A percentile compares a stretch with the other conserved stretches of the same genome.
Conservation (phyloP, 2,329 filamentous ascomycete genomes). For the Didymella keratinophila region DNA sequence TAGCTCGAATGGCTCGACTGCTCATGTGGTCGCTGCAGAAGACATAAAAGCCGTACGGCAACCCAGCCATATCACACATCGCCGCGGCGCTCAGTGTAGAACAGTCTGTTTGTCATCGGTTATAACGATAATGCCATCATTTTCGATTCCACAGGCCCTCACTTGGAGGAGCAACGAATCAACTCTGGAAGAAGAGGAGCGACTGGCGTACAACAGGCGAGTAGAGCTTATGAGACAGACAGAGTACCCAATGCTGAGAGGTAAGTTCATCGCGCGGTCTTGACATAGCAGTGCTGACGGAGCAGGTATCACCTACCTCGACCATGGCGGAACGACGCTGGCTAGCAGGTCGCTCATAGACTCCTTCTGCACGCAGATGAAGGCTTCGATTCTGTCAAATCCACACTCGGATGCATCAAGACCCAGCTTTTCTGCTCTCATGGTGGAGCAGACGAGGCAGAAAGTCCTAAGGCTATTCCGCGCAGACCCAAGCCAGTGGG, state of each 20-base stretch:
- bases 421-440: conserved; percentile 63
- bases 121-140: conserved; percentile 1
- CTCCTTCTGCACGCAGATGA: conserved; percentile 64
- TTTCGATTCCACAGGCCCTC: not conserved
- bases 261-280: conserved; percentile 7
- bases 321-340: conserved; percentile 61
- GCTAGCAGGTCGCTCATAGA: conserved; percentile 64
- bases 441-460: conserved; percentile 59
- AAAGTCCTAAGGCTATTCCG: conserved; percentile 74
- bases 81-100: not conserved
- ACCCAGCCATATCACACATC: not conserved
- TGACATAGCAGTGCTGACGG: conserved; percentile 1
- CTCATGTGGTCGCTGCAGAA: not conserved
- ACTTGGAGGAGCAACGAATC: not conserved
- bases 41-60: conserved; percentile 9
- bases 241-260: conserved; percentile 41
- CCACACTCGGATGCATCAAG: conserved; percentile 71
- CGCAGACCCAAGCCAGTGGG: conserved; percentile 80
- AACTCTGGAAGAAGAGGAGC: conserved; percentile 1
- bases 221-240: conserved; percentile 25
- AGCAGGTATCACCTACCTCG: conserved; percentile 58
- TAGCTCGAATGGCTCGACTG: not conserved
- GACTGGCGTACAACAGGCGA: conserved; percentile 23
- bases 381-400: conserved; percentile 69
- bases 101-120: conserved; percentile 3